Base-by-base conservation (phyloP, 441 rosid species). In the Gossypium trilobum region DNA sequence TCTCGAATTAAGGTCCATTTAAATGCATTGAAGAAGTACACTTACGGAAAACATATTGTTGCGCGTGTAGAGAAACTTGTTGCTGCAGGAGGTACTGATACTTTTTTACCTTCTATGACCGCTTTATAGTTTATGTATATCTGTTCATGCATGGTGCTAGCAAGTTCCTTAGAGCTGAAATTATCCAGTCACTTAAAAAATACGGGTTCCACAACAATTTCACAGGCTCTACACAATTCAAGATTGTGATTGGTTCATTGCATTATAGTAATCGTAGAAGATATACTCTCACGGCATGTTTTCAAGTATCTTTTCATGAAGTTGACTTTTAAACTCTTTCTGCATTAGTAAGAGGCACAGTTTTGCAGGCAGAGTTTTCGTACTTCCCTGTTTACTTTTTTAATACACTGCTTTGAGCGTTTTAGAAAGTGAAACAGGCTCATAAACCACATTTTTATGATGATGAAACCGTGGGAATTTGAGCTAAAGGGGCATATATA, bases 11-110 rank as follows among this genome's bases (percentile, higher is more conserved):
- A 88, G 83, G 89, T 95, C 76, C 98, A 95, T 80, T 78, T 95
- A 75, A 95, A 86, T 73, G 97, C 98, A 42, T 76, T 95, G 74
- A 95, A 95, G 89, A 95, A 91, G 76, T 95, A 95, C 84, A 95
- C 99, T 11, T 92, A 91, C 0, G 99, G 99, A 70, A 91, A 95
- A 82, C 98, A 95, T 76, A 92, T 95, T 0, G 99, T 95, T 79
- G 93, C 98, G 0, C 96, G 99, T 62, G 97, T 92, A 66, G 98
- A 95, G 85, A 95, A 92, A 80, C 97, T 95, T 52, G 94, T 95
- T 75, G 91, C 95, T 74, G 93, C 99, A 78, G 99, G 99, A 72
- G 99, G 99, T 95, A 85, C 27, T 36, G 2, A 22, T 44, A 29
- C 76, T 69, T 69, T 57, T 58, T 42, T 71, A 1, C 33, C 29